A percentile compares a stretch with the other conserved stretches of the same genome.
These are phyloP conservation scores for Murraya koenigii DNA, from an alignment of 345 rosid species.

Conservation along the genomic window DNA sequence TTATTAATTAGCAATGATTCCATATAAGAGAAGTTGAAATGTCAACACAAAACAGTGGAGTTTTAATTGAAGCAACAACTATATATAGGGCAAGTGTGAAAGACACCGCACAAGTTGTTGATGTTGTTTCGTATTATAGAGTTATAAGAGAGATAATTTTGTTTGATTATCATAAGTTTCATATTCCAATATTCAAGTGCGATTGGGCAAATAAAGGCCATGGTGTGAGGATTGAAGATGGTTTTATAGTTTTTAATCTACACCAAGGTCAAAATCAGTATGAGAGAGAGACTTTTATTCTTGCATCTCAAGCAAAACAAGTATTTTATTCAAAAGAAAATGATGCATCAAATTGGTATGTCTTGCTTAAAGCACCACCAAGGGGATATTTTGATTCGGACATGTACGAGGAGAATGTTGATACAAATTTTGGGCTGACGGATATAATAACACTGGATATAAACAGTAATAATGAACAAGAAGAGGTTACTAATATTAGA, in stretches of 20 bases:
- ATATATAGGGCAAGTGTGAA: not conserved
- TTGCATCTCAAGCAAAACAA: not conserved
- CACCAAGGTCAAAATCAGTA: not conserved
- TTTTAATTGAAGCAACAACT: not conserved
- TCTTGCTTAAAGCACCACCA: not conserved
- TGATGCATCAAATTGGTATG: not conserved
- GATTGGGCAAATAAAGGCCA: not conserved
- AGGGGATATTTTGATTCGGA: not conserved
- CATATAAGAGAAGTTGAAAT: not conserved
- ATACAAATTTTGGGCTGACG: not conserved
- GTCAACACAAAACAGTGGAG: not conserved
- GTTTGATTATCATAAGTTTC: not conserved
- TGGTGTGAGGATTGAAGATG: not conserved
- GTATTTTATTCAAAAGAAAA: not conserved
- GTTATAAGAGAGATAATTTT: not conserved
- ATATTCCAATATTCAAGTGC: not conserved
- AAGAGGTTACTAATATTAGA: too few species aligned
- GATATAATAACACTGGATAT: not conserved
- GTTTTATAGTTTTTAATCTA: not conserved
- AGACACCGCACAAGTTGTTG: not conserved
- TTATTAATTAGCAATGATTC: not conserved
- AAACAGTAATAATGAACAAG: too few species aligned
- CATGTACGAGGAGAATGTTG: not conserved
- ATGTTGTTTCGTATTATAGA: not conserved
- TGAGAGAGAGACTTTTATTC: not conserved